These are phyloP conservation scores for Tetragonia tetragonoides DNA, from an alignment of 148 eudicot genomes.

Conservation along the genomic window DNA sequence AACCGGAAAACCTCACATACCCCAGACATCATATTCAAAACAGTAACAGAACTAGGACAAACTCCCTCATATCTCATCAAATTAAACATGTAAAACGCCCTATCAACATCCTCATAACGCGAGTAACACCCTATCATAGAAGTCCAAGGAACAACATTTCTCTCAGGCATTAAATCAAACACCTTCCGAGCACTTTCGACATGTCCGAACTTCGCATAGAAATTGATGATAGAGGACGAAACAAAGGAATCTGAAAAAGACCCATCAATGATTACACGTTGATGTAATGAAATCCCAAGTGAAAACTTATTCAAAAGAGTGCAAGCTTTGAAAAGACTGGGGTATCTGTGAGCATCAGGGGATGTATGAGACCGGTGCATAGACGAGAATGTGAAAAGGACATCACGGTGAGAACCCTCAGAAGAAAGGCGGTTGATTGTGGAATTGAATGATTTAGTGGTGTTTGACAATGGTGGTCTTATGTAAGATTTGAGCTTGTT, in stretches of 20 bases:
- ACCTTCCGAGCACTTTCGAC: constrained; percentile 48
- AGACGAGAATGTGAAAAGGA: constrained; percentile 50
- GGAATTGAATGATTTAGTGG: constrained; percentile 58
- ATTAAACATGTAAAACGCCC: constrained; percentile 47
- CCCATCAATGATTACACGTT: constrained; percentile 48
- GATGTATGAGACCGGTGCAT: constrained; percentile 50
- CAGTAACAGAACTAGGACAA: constrained; percentile 52
- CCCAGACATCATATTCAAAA: constrained; percentile 56
- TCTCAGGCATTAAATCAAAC: constrained; percentile 70
- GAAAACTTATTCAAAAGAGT: constrained; percentile 43
- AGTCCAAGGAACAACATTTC: constrained; percentile 79
- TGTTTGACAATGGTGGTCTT: constrained; percentile 21
- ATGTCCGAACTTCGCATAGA: constrained; percentile 52
- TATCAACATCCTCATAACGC: constrained; percentile 32
- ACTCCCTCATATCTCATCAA: constrained; percentile 58
- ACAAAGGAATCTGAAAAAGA: constrained; percentile 62
- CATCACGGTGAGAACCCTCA: constrained; percentile 45
- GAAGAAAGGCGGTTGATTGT: constrained; percentile 59
- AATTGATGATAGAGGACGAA: constrained; percentile 62
- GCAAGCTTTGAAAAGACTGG: constrained; percentile 74
- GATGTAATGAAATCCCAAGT: constrained; percentile 61
- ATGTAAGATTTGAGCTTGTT: constrained; percentile 29
- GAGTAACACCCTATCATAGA: constrained; percentile 73
- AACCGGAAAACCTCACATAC: constrained; percentile 41
- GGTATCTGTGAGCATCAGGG: constrained; percentile 75